Evolutionary conservation across 495 filamentous ascomycete genomes (phyloP).

Genomic region (Xylaria grammica): DNA sequence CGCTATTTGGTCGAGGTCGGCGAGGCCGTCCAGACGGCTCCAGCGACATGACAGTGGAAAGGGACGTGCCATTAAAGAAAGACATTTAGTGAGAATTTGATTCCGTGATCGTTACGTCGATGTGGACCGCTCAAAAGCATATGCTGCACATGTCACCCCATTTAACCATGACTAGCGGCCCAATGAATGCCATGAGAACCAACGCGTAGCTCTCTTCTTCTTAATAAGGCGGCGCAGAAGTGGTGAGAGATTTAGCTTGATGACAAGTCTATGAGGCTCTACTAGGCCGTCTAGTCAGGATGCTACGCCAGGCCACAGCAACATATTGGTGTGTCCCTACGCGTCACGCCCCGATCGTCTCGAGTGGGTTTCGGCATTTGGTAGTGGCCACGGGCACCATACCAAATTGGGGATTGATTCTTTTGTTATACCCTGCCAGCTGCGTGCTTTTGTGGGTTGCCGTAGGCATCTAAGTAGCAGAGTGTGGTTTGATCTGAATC

Average conservation of each 20-base stretch:
- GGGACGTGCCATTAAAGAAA: background rate
- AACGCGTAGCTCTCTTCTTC: background rate
- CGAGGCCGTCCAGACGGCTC: background rate
- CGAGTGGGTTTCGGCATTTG: constrained; percentile 3
- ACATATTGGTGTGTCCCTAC: background rate
- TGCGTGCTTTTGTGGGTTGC: background rate
- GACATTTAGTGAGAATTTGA: background rate
- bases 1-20: background rate
- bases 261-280: constrained; percentile 1
- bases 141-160: background rate
- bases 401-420: background rate
- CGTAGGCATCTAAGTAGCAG: background rate
- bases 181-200: background rate
- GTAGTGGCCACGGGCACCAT: constrained; percentile 2
- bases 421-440: background rate
- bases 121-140: constrained; percentile 4
- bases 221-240: background rate
- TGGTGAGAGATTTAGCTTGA: background rate
- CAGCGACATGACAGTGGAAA: background rate
- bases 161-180: background rate
- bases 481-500: too few relatives aligned
- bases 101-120: constrained; percentile 15
- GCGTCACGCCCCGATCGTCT: background rate
- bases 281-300: background rate
- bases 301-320: background rate